phyloP scores from a whole-genome alignment of 208 protist genomes.

The Wallacemonas sp. region DNA sequence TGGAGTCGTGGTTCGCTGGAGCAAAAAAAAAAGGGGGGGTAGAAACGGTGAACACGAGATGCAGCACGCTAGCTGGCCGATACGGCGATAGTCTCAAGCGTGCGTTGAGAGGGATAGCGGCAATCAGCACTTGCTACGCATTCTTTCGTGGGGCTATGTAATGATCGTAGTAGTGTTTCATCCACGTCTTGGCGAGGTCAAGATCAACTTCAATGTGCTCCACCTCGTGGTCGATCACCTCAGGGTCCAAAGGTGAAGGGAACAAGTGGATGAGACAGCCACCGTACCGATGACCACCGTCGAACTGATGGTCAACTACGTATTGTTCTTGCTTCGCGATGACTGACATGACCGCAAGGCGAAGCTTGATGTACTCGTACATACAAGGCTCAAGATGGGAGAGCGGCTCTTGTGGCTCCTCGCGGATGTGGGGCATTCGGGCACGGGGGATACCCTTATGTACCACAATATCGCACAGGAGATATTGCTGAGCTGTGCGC shows the following conservation, averaged over 20 bases:
- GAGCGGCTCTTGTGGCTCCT: conserved; percentile 64
- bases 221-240: conserved; percentile 81
- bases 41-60: too few species aligned
- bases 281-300: conserved; percentile 76
- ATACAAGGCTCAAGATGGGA: conserved; percentile 73
- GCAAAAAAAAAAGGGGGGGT: too few species aligned
- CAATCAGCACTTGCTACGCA: too few species aligned
- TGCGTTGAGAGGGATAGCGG: too few species aligned
- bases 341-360: conserved; percentile 66
- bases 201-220: conserved; percentile 82
- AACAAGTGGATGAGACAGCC: conserved; percentile 89
- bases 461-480: conserved; percentile 79
- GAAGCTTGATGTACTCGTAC: conserved; percentile 85
- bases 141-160: conserved; percentile 58
- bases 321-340: conserved; percentile 86
- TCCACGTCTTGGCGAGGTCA: conserved; percentile 71
- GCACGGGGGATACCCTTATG: conserved; percentile 76
- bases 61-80: too few species aligned
- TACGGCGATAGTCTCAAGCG: too few species aligned
- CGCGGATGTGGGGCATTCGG: conserved; percentile 55
- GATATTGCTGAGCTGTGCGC: conserved; percentile 76
- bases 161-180: conserved; percentile 89
- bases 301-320: conserved; percentile 85
- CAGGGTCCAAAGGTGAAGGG: conserved; percentile 77
- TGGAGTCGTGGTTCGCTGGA: too few species aligned